phyloP scores from a whole-genome alignment of 2,329 filamentous ascomycete species.

The Bipolaris bicolor region DNA sequence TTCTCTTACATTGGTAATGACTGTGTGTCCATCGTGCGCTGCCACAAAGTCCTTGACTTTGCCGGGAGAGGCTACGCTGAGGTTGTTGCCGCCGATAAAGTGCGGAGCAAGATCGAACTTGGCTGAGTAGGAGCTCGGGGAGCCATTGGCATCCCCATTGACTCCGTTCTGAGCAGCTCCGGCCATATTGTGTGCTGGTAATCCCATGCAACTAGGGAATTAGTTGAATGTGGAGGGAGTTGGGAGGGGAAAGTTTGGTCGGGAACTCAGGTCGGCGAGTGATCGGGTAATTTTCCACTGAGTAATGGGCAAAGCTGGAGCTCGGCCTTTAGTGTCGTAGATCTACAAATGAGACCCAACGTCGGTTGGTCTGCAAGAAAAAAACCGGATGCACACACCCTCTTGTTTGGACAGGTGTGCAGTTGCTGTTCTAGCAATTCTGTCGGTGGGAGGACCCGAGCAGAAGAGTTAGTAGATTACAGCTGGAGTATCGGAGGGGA shows the following conservation, averaged over 20 bases:
- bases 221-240: slow-evolving; percentile 19
- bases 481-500: slow-evolving; percentile 16
- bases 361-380: slow-evolving; percentile 10
- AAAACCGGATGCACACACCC: not conserved
- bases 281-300: slow-evolving; percentile 34
- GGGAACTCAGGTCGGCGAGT: slow-evolving; percentile 20
- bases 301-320: slow-evolving; percentile 26
- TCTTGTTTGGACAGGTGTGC: slow-evolving; percentile 1
- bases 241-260: slow-evolving; percentile 17
- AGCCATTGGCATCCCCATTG: slow-evolving; percentile 59
- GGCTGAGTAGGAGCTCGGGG: slow-evolving; percentile 72
- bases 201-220: slow-evolving; percentile 35
- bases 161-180: slow-evolving; percentile 41
- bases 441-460: slow-evolving; percentile 29
- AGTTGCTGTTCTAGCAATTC: slow-evolving; percentile 8
- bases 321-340: slow-evolving; percentile 31
- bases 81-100: slow-evolving; percentile 93
- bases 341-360: slow-evolving; percentile 16
- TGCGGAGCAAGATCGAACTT: slow-evolving; percentile 85
- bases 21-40: slow-evolving; percentile 88
- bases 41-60: slow-evolving; percentile 97
- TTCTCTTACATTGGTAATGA: slow-evolving; percentile 89
- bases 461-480: slow-evolving; percentile 30
- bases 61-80: slow-evolving; percentile 80
- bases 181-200: slow-evolving; percentile 42